Base-by-base conservation (phyloP, 2,329 filamentous ascomycete species). In the Fusarium piperis region DNA sequence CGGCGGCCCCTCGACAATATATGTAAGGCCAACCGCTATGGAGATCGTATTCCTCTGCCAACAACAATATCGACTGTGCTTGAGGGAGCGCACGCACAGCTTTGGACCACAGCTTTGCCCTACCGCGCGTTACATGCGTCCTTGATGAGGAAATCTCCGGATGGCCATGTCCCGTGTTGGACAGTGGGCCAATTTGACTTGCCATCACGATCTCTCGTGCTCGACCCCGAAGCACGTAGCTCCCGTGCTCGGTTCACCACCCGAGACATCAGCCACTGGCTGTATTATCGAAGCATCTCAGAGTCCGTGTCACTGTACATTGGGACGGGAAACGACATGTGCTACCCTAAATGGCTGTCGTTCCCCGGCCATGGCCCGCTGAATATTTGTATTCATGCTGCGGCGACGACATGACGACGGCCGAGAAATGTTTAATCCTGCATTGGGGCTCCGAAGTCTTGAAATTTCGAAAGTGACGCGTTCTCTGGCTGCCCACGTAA, bases 291-390 rank as follows among this genome's bases (percentile, higher is more conserved):
- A 65, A 30, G 38, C 59, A 48, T 48, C 48, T 35, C 41, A 39
- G 28, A 55, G 68, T 46, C 46, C 38, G 41, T 64, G 44, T 51
- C 56, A 46, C 64, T 20, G 23, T 52, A 46, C 58, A 38, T 44
- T 23, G 30, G 20, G 39, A 44, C 39, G 57, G 44, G 44, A 52
- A 56, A 57, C 48, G 38, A 55, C 16, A 16, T 33, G 33, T 59
- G 26, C 60, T 72, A 72, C 68, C 64, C 68, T 71, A 18, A 39
- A 65, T 65, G 64, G 16, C 3, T 51, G 26, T 51, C 26, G 44
- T 51, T 51, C 44, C 26, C 44, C 11, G 52, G 48, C 23, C 59
- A 71, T 35, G 59, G 46, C 20, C 55, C 36, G 56, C 20, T 15
- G 36, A 15, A 38, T 65, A 56, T 61, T 44, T 46, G 12, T 16